Evolutionary conservation across 352 stramenopile genomes (phyloP).

Genomic region (Pythium rhizo-oryzae): DNA sequence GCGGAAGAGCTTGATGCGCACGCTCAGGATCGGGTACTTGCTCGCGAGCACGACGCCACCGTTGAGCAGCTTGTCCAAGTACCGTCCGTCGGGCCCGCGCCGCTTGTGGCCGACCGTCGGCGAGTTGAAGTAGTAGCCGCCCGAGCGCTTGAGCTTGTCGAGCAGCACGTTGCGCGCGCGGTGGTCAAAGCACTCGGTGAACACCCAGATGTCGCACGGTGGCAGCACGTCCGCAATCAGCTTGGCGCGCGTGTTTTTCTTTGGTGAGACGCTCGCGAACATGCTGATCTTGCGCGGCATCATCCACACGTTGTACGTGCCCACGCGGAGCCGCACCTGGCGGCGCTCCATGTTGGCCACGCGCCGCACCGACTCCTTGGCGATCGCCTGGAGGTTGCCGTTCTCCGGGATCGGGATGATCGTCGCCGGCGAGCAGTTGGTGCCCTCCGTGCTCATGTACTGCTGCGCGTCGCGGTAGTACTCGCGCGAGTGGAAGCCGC

Average conservation of each 20-base stretch:
- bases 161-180: constrained; percentile 64
- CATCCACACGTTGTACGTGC: constrained; percentile 88
- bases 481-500: constrained; percentile 64
- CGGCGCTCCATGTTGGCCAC: constrained; percentile 63
- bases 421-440: constrained; percentile 40
- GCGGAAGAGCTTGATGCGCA: constrained; percentile 75
- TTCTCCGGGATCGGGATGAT: constrained; percentile 72
- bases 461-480: constrained; percentile 81
- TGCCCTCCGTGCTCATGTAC: constrained; percentile 69
- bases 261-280: constrained; percentile 67
- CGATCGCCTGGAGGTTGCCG: constrained; percentile 65
- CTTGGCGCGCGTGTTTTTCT: constrained; percentile 78
- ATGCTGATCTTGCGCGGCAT: constrained; percentile 75
- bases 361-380: constrained; percentile 68
- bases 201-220: constrained; percentile 70
- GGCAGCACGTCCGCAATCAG: constrained; percentile 72
- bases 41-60: constrained; percentile 69
- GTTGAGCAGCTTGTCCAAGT: constrained; percentile 76
- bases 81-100: constrained; percentile 38
- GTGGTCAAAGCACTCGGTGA: constrained; percentile 84
- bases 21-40: constrained; percentile 75
- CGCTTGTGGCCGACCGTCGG: constrained; percentile 76
- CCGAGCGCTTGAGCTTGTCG: constrained; percentile 57
- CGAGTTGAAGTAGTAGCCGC: constrained; percentile 76
- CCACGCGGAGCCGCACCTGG: constrained; percentile 56